Base-by-base conservation (phyloP, 164 flowering plant genomes). In the Tinospora cordifolia region DNA sequence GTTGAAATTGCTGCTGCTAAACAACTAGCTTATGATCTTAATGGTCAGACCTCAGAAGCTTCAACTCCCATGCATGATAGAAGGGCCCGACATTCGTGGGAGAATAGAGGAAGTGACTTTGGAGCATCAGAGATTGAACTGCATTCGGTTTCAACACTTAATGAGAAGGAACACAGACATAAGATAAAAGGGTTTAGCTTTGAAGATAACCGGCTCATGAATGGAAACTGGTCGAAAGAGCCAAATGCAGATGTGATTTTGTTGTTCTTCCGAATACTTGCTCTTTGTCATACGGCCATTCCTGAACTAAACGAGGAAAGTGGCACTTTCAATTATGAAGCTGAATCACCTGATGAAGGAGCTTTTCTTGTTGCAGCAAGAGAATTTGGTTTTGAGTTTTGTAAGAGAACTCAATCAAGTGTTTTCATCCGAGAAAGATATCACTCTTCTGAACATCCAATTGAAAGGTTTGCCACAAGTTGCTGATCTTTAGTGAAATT, bases 291-390 rank as follows among this genome's bases (percentile, higher is more conserved):
- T 22, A 89, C 92, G 60, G 99, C 97, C 21, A 87, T 95, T 72
- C 96, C 99, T 14, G 98, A 92, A 81, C 79, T 66, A 68, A 87
- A 90, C 78, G 94, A 88, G 78, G 92, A 85, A 79, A 90, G 87
- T 47, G 93, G 92, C 21, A 68, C 69, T 69, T 78, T 77, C 66
- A 88, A 81, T 12, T 95, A 89, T 77, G 99, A 92, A 79, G 96
- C 98, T 22, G 99, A 95, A 81, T 95, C 99, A 25, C 99, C 99
- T 6, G 99, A 95, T 83, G 99, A 95, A 86, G 94, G 80, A 34
- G 86, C 97, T n/a, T 92, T 95, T 82, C 90, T 95, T 70, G 89
- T 89, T 81, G 98, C 99, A 24, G 99, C 98, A 14, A 87, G 94
- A 79, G 98, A 92, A 81, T 91, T 95, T 85, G 99, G 99, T 41